Evolutionary conservation across 768 basidiomycete species (phyloP), one percentile per base, ranked within the genome.

Genomic region (Tulasnella sp.): DNA sequence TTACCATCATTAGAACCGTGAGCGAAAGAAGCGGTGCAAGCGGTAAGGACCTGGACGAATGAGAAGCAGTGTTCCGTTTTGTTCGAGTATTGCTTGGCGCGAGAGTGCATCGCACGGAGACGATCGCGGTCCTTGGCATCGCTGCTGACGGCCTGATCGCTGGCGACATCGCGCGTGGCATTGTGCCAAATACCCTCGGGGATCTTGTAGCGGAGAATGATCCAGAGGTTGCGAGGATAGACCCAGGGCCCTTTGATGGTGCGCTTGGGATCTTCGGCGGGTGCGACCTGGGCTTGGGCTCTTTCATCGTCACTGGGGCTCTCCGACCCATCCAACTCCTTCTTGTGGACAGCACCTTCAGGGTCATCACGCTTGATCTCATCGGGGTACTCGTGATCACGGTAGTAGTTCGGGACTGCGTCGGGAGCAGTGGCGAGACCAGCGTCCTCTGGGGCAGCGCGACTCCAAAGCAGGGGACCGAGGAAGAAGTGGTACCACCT

Each of bases 1-100:
- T 84, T 83, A 54, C 86, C 82, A 78, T 88, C 87, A 84, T 88
- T 88, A 81, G 87, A 84, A 22, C 88, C 88, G 83, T 88, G 88
- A 4, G 87, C 88, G 82, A 88, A 88, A 3, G 86, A 87, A 46
- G 85, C 85, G 31, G 85, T 87, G 82, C 86, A 87, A 20, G 87
- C 87, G 5, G 87, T 88, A 75, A 88, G 78, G 78, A 86, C 85
- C 79, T 88, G 88, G 40, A 88, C 83, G 84, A 88, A 88, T 11
- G 86, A 87, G 85, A 84, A 88, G 37, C 84, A 77, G 82, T 87
- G 86, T 82, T 88, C 88, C 79, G 85, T 85, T 80, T 87, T 86
- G 84, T 87, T 88, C 75, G 84, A 83, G 85, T 87, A 87, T 77
- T 86, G 85, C 64, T 82, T 82, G 54, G 86, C 85, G 31, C 81